Conservation (phyloP, 2,329 filamentous ascomycete species). For the Delphinella strobiligena region DNA sequence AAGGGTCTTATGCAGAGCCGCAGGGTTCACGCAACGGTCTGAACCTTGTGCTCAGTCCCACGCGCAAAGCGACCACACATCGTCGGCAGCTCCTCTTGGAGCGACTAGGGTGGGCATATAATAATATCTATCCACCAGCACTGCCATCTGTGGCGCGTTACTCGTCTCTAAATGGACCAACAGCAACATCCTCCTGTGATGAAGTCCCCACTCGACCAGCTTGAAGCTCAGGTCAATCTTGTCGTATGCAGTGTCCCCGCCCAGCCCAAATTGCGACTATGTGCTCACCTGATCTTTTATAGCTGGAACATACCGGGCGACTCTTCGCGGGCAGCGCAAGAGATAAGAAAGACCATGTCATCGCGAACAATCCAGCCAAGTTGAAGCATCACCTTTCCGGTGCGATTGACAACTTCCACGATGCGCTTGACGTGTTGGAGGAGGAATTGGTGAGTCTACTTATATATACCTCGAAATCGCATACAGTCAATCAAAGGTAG, state of each 20-base stretch:
- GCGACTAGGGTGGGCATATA: no score
- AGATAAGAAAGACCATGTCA: slow-evolving; percentile 19
- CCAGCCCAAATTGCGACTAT: not conserved
- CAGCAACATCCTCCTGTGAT: not conserved
- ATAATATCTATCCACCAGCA: no score
- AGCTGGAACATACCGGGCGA: slow-evolving; percentile 33
- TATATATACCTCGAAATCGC: slow-evolving; percentile 1
- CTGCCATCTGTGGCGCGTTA: not conserved
- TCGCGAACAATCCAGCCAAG: slow-evolving; percentile 20
- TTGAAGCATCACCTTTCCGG: slow-evolving; percentile 26
- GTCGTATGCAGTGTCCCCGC: slow-evolving; percentile 26
- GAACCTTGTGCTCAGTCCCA: not conserved
- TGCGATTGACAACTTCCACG: slow-evolving; percentile 33
- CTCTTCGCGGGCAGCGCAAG: slow-evolving; percentile 28
- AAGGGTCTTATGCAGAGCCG: not conserved
- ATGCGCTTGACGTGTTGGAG: slow-evolving; percentile 40
- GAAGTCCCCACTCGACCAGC: slow-evolving; percentile 26
- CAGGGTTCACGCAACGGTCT: not conserved
- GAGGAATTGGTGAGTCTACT: slow-evolving; percentile 28
- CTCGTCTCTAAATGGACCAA: not conserved
- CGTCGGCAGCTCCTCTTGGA: no score
- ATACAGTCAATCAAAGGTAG: not conserved
- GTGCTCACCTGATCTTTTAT: not conserved
- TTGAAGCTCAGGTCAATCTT: slow-evolving; percentile 36
- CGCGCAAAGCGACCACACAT: not conserved